phyloP scores from a whole-genome alignment of 73 alveolate genomes.

The Paramecium caudatum region DNA sequence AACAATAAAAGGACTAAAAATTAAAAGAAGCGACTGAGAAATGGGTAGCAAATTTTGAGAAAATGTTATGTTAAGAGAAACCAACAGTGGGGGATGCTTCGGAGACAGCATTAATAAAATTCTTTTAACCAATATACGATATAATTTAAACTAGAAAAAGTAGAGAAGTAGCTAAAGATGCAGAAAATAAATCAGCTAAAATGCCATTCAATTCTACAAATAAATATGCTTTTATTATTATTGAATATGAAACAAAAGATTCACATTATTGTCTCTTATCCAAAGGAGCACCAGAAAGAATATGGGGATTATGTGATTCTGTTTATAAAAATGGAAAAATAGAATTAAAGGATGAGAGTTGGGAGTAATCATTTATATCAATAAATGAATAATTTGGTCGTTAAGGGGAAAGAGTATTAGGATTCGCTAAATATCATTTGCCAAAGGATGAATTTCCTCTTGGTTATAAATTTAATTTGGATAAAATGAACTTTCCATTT shows the following conservation, averaged over 20 bases:
- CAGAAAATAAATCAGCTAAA: constrained; percentile 79
- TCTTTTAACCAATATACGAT: constrained; percentile 89
- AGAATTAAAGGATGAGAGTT: constrained; percentile 62
- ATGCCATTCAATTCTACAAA: constrained; percentile 80
- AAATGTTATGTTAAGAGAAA: constrained; percentile 41
- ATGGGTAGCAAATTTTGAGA: constrained; percentile 17
- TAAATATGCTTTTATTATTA: constrained; percentile 77
- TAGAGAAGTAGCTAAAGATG: constrained; percentile 76
- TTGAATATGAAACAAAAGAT: constrained; percentile 72
- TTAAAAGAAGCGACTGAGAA: constrained; percentile 19
- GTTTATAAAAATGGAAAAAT: constrained; percentile 13
- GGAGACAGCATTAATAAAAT: constrained; percentile 95
- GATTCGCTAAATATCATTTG: constrained; percentile 81
- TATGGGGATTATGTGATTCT: constrained; percentile 54
- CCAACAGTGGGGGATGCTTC: constrained; percentile 92
- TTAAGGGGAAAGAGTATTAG: constrained; percentile 87
- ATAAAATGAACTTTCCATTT: constrained; percentile 83
- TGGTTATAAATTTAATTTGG: constrained; percentile 32
- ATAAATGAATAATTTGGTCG: constrained; percentile 78
- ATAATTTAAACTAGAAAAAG: constrained; percentile 76
- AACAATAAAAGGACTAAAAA: constrained; percentile 30
- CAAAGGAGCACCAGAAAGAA: constrained; percentile 83
- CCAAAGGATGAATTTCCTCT: constrained; percentile 50
- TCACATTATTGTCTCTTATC: constrained; percentile 72
- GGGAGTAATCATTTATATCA: constrained; percentile 56